Percentiles rank a stretch among this genome's conserved stretches.
phyloP scores from a whole-genome alignment of 768 basidiomycete genomes.

The Serendipita indica region DNA sequence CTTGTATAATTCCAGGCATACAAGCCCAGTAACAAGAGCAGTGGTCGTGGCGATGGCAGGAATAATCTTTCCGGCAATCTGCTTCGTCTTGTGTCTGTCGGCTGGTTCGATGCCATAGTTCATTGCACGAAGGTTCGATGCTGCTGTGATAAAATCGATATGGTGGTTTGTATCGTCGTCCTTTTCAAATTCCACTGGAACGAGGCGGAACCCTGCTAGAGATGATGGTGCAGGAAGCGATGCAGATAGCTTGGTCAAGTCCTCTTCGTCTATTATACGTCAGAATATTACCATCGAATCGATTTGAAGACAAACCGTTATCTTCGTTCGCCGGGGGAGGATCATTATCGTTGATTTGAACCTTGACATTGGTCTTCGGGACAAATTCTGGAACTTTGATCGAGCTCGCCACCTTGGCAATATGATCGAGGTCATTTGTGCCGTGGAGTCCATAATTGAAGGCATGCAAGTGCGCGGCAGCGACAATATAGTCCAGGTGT shows the following conservation, averaged over 20 bases:
- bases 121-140: conserved; percentile 88
- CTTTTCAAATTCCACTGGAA: conserved; percentile 95
- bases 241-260: conserved; percentile 37
- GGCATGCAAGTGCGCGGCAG: conserved; percentile 91
- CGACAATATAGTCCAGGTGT: conserved; percentile 78
- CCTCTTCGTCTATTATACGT: conserved; percentile 37
- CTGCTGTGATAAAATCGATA: conserved; percentile 97
- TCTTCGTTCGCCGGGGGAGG: conserved; percentile 47
- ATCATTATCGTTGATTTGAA: conserved; percentile 88
- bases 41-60: conserved; percentile 99
- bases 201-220: conserved; percentile 89
- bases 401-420: conserved; percentile 70
- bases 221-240: conserved; percentile 80
- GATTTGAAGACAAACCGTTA: conserved; percentile 21
- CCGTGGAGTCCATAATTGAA: conserved; percentile 96
- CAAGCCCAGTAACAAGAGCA: conserved; percentile 84
- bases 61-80: conserved; percentile 98
- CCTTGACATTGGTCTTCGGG: conserved; percentile 82
- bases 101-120: conserved; percentile 85
- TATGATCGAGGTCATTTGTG: conserved; percentile 58
- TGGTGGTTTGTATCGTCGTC: conserved; percentile 97
- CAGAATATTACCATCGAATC: conserved; percentile 11
- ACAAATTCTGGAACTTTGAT: conserved; percentile 83
- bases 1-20: conserved; percentile 96
- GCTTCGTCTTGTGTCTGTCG: conserved; percentile 86